phyloP scores from a whole-genome alignment of 164 flowering plant species.

The Vitis rupestris region DNA sequence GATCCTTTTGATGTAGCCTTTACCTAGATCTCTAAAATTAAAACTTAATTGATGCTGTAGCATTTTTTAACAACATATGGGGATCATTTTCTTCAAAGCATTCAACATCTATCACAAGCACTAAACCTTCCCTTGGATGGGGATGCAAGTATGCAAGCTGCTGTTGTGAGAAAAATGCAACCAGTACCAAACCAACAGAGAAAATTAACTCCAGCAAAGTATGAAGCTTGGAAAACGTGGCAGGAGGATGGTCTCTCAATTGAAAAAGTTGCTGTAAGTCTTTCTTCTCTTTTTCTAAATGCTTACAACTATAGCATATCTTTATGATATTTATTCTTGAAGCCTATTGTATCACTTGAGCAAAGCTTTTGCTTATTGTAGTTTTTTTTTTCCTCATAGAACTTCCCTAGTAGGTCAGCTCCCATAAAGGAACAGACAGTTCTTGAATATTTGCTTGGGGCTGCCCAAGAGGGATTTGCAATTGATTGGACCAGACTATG shows the following conservation, averaged over 20 bases:
- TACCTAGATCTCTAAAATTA: background rate
- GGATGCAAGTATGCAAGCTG: slow-evolving; percentile 22
- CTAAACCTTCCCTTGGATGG: slow-evolving; percentile 52
- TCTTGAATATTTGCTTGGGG: slow-evolving; percentile 46
- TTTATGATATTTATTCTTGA: background rate
- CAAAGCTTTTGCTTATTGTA: background rate
- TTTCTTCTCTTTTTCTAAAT: background rate
- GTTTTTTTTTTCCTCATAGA: slow-evolving; percentile 27
- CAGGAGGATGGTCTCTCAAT: slow-evolving; percentile 46
- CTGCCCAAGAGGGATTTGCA: slow-evolving; percentile 47
- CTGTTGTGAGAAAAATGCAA: slow-evolving; percentile 13
- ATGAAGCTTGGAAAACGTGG: slow-evolving; percentile 71
- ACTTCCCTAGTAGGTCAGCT: slow-evolving; percentile 53
- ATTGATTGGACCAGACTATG: slow-evolving; percentile 53
- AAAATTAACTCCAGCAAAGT: slow-evolving; percentile 46
- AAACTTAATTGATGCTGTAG: slow-evolving; percentile 31
- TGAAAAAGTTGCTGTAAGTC: slow-evolving; percentile 48
- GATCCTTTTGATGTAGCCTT: background rate
- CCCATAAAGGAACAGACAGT: slow-evolving; percentile 63
- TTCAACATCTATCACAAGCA: slow-evolving; percentile 34
- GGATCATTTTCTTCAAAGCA: slow-evolving; percentile 42
- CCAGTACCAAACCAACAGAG: slow-evolving; percentile 21
- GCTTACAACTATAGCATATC: background rate
- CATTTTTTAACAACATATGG: slow-evolving; percentile 49
- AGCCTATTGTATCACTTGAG: background rate